These are phyloP conservation scores for Fusarium neocosmosporiellum DNA, from an alignment of 2,329 filamentous ascomycete genomes.

Conservation along the genomic window DNA sequence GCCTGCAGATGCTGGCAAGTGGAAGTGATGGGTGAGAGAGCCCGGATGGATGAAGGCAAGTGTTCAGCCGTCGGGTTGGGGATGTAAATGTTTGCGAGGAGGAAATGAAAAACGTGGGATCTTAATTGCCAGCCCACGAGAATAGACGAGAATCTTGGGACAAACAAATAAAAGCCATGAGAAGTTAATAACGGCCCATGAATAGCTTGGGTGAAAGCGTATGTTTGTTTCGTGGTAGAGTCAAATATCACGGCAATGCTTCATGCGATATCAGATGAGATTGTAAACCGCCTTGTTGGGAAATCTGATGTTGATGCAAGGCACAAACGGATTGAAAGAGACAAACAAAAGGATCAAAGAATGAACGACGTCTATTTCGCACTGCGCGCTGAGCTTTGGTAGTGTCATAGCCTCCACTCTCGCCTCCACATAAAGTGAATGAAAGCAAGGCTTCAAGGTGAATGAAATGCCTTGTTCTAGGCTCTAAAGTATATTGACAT, in stretches of 20 bases:
- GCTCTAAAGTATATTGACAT: neutral
- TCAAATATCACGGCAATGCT: neutral
- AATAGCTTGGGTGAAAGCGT: neutral
- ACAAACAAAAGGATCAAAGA: neutral
- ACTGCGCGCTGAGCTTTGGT: neutral
- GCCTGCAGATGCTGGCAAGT: neutral
- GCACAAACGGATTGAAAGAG: neutral
- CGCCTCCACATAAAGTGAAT: neutral
- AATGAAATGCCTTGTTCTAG: neutral
- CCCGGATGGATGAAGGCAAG: neutral
- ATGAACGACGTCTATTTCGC: neutral
- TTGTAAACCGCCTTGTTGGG: neutral
- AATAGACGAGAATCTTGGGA: neutral
- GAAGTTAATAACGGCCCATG: neutral
- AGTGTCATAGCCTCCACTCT: neutral
- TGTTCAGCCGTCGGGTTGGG: neutral
- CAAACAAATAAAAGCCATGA: neutral
- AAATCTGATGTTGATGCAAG: neutral
- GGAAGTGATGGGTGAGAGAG: neutral
- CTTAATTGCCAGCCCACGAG: neutral
- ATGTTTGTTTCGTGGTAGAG: neutral
- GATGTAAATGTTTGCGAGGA: neutral
- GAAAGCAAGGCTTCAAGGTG: neutral
- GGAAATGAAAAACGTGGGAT: neutral
- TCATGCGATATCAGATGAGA: neutral